These are phyloP conservation scores for Spathaspora sp. DNA, from an alignment of 805 yeast genomes.

Conservation along the genomic window DNA sequence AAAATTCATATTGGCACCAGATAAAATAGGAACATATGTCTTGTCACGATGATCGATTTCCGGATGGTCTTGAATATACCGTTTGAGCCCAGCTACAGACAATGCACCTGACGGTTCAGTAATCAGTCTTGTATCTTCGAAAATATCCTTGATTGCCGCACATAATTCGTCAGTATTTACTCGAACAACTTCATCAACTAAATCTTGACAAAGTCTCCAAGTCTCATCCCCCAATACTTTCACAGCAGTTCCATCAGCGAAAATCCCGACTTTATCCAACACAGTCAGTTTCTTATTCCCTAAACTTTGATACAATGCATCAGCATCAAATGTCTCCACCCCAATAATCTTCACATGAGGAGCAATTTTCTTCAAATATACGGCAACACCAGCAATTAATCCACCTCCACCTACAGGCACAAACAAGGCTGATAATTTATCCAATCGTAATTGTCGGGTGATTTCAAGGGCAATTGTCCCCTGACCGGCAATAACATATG, in stretches of 20 bases:
- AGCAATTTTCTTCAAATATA: conserved; percentile 89
- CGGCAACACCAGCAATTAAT: conserved; percentile 82
- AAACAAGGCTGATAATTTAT: conserved; percentile 80
- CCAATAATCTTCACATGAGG: conserved; percentile 97
- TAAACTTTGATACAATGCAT: conserved; percentile 79
- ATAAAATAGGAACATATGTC: conserved; percentile 78
- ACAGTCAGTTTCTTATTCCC: conserved; percentile 49
- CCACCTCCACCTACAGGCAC: conserved; percentile 98
- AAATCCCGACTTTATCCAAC: conserved; percentile 80
- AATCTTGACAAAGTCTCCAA: conserved; percentile 70
- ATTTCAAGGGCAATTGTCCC: conserved; percentile 96
- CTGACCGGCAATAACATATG: conserved; percentile 97
- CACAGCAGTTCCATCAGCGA: conserved; percentile 99
- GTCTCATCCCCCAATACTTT: conserved; percentile 87
- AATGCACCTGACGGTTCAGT: conserved; percentile 98
- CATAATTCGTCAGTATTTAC: conserved; percentile 90
- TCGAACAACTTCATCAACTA: conserved; percentile 83
- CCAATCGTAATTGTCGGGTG: conserved; percentile 77
- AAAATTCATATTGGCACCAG: conserved; percentile 98
- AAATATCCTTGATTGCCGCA: conserved; percentile 96
- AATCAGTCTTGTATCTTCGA: conserved; percentile 90
- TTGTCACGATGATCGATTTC: conserved; percentile 66
- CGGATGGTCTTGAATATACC: conserved; percentile 66
- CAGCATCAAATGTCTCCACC: conserved; percentile 94
- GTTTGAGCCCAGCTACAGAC: conserved; percentile 90